Percentiles rank a stretch among this genome's conserved stretches.
phyloP scores from a whole-genome alignment of 2,329 filamentous ascomycete species.

The Endothia cerciana region DNA sequence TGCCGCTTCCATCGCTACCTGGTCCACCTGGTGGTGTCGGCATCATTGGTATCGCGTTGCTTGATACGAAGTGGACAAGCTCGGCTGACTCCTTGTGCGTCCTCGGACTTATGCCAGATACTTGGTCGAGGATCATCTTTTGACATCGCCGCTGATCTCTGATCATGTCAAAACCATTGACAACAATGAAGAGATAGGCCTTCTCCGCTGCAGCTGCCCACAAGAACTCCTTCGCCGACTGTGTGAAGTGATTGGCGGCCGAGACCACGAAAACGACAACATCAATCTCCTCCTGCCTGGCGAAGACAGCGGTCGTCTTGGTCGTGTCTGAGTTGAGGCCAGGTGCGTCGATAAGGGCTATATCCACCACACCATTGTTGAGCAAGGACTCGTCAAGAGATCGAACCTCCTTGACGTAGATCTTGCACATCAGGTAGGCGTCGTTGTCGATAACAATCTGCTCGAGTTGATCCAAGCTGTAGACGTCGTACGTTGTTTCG shows the following conservation, averaged over 20 bases:
- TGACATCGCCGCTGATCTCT: conserved; percentile 88
- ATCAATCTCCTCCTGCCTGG: conserved; percentile 96
- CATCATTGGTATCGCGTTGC: conserved; percentile 84
- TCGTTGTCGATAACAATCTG: conserved; percentile 88
- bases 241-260: conserved; percentile 95
- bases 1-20: conserved; percentile 57
- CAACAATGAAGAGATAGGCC: conserved; percentile 98
- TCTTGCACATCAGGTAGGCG: conserved; percentile 91
- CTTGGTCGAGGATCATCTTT: conserved; percentile 90
- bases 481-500: conserved; percentile 93
- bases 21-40: conserved; percentile 59
- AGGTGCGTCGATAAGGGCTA: conserved; percentile 94
- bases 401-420: conserved; percentile 90
- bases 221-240: conserved; percentile 97
- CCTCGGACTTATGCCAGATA: conserved; percentile 82
- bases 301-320: conserved; percentile 96
- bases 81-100: conserved; percentile 93
- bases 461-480: conserved; percentile 76
- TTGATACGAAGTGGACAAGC: conserved; percentile 96
- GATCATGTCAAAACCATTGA: conserved; percentile 96
- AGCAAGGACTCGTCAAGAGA: conserved; percentile 90
- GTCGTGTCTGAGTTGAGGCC: conserved; percentile 95
- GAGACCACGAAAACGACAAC: conserved; percentile 98
- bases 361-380: conserved; percentile 97
- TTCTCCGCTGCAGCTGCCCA: conserved; percentile 95